These are phyloP conservation scores for Thermoascus crustaceus DNA, from an alignment of 2,329 filamentous ascomycete genomes.

Conservation along the genomic window DNA sequence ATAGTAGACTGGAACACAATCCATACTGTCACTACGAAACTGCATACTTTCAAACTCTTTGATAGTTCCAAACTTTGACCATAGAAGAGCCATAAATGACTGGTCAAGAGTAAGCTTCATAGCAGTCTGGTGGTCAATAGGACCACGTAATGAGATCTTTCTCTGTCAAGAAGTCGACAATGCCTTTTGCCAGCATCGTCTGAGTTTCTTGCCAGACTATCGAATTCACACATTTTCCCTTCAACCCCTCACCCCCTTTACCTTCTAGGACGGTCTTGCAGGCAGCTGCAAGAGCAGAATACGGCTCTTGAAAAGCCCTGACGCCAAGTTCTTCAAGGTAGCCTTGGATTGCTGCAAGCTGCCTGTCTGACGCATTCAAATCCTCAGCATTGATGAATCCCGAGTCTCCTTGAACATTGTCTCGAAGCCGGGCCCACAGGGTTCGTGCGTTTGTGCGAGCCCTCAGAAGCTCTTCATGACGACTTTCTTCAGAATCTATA, in stretches of 20 bases:
- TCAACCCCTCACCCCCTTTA: background rate
- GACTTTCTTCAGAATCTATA: background rate
- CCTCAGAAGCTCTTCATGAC: background rate
- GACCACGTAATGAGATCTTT: background rate
- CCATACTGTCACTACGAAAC: too few relatives aligned
- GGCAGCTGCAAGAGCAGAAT: background rate
- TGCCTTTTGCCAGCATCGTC: background rate
- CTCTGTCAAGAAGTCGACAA: background rate
- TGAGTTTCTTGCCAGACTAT: background rate
- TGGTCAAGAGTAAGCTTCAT: background rate
- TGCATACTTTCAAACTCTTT: background rate
- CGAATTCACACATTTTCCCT: background rate
- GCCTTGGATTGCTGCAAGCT: background rate
- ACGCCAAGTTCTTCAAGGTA: background rate
- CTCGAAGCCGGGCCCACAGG: background rate
- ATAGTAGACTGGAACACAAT: too few relatives aligned
- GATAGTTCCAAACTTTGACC: background rate
- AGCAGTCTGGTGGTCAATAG: background rate
- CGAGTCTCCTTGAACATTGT: background rate
- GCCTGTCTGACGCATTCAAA: background rate
- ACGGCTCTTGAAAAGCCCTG: background rate
- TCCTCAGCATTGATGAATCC: background rate
- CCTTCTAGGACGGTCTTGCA: background rate
- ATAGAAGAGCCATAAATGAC: background rate
- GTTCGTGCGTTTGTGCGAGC: background rate